A percentile compares a stretch with the other conserved stretches of the same genome.
phyloP scores from a whole-genome alignment of 164 flowering plant genomes.

The Vitis cinerea region DNA sequence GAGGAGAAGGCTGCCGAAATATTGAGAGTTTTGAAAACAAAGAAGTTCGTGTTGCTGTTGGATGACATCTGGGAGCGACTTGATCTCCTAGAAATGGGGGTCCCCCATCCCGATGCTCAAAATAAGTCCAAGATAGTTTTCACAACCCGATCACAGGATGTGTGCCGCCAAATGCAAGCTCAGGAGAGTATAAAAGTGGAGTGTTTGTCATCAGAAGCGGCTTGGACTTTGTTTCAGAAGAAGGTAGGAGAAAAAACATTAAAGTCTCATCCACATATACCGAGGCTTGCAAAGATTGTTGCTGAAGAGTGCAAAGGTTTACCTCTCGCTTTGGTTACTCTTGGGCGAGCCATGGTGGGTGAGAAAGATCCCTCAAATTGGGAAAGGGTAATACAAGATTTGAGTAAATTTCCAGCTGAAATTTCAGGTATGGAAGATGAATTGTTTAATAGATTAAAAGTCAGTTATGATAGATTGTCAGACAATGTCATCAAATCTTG shows the following conservation, averaged over 20 bases:
- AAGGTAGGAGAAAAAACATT: conserved; percentile 14
- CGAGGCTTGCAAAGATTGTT: neutral
- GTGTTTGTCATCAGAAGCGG: conserved; percentile 2
- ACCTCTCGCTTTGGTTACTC: conserved; percentile 16
- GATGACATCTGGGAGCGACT: too few species aligned
- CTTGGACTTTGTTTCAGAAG: conserved; percentile 14
- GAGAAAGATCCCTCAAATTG: conserved; percentile 16
- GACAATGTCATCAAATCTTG: conserved; percentile 2
- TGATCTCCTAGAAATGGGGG: too few species aligned
- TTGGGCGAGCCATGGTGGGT: conserved; percentile 13
- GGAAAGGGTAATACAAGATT: neutral
- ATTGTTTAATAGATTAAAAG: neutral
- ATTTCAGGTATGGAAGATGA: conserved; percentile 11
- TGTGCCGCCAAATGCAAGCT: conserved; percentile 6
- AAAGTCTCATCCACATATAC: conserved; percentile 6
- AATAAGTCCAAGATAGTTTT: too few species aligned
- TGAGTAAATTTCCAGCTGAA: neutral
- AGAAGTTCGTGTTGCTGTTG: too few species aligned
- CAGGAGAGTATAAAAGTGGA: conserved; percentile 5
- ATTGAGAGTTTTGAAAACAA: too few species aligned
- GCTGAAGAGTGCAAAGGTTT: conserved; percentile 14
- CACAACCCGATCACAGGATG: too few species aligned
- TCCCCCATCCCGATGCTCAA: too few species aligned
- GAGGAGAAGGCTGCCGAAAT: too few species aligned
- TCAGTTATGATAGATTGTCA: conserved; percentile 13